phyloP scores from a whole-genome alignment of 345 rosid genomes.

The Abelmoschus esculentus region DNA sequence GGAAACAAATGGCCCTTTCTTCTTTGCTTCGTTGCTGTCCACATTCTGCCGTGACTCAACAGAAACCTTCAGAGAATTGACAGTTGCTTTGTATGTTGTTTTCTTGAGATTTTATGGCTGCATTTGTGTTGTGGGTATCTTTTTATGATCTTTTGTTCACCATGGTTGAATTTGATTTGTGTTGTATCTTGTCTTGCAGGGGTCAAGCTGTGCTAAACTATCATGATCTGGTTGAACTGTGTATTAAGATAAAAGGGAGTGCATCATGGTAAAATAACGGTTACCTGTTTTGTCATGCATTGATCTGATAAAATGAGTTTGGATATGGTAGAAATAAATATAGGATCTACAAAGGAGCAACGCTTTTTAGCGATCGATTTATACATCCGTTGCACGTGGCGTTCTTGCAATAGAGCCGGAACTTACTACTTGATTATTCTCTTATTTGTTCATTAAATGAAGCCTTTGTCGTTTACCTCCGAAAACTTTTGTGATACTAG shows the following conservation, averaged over 20 bases:
- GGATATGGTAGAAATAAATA: neutral
- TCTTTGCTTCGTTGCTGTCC: conserved; percentile 9
- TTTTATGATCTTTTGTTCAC: neutral
- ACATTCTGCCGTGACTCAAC: conserved; percentile 12
- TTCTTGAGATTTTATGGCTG: neutral
- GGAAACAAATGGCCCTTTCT: conserved; percentile 9
- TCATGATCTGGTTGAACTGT: neutral
- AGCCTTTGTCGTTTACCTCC: neutral
- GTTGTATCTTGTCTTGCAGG: conserved; percentile 9
- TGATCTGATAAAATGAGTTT: neutral
- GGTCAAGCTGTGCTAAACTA: conserved; percentile 7
- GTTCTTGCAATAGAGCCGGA: neutral
- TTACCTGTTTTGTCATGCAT: neutral
- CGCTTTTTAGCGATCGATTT: neutral
- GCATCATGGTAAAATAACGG: conserved; percentile 9
- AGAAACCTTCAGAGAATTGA: conserved; percentile 12
- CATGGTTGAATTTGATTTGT: neutral
- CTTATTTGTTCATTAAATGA: neutral
- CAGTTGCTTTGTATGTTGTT: conserved; percentile 9
- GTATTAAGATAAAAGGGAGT: conserved; percentile 20
- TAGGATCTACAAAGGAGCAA: neutral
- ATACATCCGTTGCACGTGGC: conserved; percentile 3
- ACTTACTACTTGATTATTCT: neutral
- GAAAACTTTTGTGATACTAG: neutral
- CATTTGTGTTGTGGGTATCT: neutral